Percentiles rank a stretch among this genome's conserved stretches.
phyloP scores from a whole-genome alignment of 2,329 filamentous ascomycete genomes.

The Pseudocercospora eumusae region DNA sequence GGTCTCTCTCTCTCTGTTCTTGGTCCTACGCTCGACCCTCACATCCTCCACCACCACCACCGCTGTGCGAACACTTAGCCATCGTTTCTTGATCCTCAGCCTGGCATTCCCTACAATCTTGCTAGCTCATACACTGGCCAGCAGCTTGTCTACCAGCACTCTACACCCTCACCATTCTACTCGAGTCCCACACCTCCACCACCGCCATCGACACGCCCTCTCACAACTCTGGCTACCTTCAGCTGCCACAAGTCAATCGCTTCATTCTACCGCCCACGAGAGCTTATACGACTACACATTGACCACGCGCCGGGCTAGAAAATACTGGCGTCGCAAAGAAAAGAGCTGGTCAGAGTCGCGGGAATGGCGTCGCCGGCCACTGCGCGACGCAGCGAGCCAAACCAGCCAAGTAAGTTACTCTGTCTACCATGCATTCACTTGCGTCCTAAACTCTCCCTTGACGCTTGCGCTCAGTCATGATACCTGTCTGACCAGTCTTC shows the following conservation, averaged over 20 bases:
- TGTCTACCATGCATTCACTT: background rate
- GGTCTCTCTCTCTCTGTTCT: background rate
- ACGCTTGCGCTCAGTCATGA: background rate
- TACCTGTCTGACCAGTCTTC: background rate
- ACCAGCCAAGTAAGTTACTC: slow-evolving; percentile 31
- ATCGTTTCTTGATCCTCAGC: background rate
- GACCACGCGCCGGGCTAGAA: slow-evolving; percentile 9
- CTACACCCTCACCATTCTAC: background rate
- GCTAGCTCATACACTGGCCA: background rate
- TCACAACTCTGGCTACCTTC: slow-evolving; percentile 8
- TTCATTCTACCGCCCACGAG: slow-evolving; percentile 6
- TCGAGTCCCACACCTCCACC: slow-evolving; percentile 7
- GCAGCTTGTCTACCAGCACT: background rate
- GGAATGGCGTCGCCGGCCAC: slow-evolving; percentile 33
- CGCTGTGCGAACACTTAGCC: background rate
- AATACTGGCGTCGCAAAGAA: slow-evolving; percentile 6
- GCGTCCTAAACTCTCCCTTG: background rate
- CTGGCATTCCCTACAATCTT: background rate
- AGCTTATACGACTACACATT: slow-evolving; percentile 2
- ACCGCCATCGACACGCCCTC: background rate
- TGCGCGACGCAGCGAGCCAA: slow-evolving; percentile 22
- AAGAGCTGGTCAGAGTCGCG: slow-evolving; percentile 6
- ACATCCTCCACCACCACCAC: background rate
- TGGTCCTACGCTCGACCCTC: background rate
- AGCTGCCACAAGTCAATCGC: slow-evolving; percentile 7